Conservation (phyloP, 2,329 filamentous ascomycete genomes). For the Cercospora sp. region DNA sequence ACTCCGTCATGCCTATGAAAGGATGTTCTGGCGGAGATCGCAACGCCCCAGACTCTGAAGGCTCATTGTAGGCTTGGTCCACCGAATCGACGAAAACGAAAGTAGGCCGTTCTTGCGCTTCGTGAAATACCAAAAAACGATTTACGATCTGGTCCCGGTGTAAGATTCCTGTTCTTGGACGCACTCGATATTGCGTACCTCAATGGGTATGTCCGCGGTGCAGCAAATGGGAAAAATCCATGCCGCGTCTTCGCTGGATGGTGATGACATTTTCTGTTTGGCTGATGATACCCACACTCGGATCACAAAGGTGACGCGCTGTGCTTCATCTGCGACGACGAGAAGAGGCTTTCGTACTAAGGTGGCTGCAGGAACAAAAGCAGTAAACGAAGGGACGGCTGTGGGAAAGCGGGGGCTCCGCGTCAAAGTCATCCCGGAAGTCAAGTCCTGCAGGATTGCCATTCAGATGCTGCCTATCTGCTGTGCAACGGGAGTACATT, state of each 20-base stretch:
- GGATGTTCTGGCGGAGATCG: background rate
- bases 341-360: background rate
- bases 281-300: too few species aligned
- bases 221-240: background rate
- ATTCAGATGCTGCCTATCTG: background rate
- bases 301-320: background rate
- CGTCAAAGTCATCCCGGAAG: background rate
- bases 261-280: background rate
- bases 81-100: background rate
- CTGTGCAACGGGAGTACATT: background rate
- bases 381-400: background rate
- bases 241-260: background rate
- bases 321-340: background rate
- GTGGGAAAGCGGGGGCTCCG: background rate
- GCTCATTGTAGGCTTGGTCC: background rate
- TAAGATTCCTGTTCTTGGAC: background rate
- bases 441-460: background rate
- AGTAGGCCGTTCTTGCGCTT: background rate
- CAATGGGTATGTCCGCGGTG: background rate
- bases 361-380: background rate
- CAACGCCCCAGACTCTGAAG: background rate
- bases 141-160: background rate
- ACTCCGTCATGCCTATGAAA: background rate
- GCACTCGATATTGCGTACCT: background rate
- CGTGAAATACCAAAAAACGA: background rate